Base-by-base conservation (phyloP, 768 basidiomycete genomes). In the Kondoa malvinella region DNA sequence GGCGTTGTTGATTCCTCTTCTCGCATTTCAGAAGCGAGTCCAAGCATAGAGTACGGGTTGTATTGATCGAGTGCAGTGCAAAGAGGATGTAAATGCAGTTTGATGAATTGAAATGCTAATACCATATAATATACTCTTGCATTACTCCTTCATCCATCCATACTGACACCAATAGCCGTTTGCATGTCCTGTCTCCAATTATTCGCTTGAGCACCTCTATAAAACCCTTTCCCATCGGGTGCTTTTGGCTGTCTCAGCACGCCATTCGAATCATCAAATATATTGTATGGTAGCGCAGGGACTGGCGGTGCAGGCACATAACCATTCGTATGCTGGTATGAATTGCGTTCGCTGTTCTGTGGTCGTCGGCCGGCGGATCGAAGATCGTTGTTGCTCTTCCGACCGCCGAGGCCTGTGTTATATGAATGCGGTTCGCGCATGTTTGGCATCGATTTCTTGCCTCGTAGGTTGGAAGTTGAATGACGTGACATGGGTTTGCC, bases 391-490 rank as follows among this genome's bases (percentile, higher is more conserved):
- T 65, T 65, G 15, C 25, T 26, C 26, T 65, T 65, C 4, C 64
- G 32, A 26, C 15, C 32, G 4, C 32, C 32, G 32, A 65, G 33
- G 17, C 57, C 29, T 21, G 27, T 16, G 57, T 31, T 29, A 17
- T 32, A 33, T 21, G 16, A 25, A 33, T 25, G 59, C 30, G 66
- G 40, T 40, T 40, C 72, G 31, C 78, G 71, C 84, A 96, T 85
- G 78, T 96, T 91, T 1, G 95, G 95, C 95, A 97, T 97, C 27
- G 91, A 94, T 79, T 95, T 95, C 81, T 97, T 97, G 77, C 86
- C 85, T 56, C 92, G 86, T 66, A 96, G 82, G 56, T 84, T 80
- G 66, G 81, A 71, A 77, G 80, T 72, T 27, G 25, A 56, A 17
- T 31, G 31, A 3, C 26, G 14, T 29, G 26, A 29, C 26, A 15